These are phyloP conservation scores for Paramecium caudatum DNA, from an alignment of 73 alveolate species.

Conservation along the genomic window DNA sequence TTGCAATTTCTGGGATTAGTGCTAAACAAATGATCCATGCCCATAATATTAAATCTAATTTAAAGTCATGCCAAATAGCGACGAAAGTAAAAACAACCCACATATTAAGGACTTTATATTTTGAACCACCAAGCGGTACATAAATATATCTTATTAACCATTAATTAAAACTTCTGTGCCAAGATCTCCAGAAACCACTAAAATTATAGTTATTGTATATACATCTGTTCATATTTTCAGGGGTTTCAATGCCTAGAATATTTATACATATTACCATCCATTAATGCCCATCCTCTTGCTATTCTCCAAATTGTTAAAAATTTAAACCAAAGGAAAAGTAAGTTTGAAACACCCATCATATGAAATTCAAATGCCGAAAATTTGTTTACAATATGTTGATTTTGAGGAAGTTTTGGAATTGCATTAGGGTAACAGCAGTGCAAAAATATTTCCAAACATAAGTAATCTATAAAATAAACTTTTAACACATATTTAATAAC, in stretches of 20 bases:
- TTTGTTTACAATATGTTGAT: neutral
- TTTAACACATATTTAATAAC: constrained; percentile 50
- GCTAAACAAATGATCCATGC: constrained; percentile 93
- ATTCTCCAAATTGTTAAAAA: constrained; percentile 89
- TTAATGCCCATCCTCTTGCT: constrained; percentile 91
- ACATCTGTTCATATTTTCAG: constrained; percentile 95
- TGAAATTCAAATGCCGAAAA: constrained; percentile 22
- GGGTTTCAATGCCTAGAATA: constrained; percentile 72
- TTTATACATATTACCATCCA: constrained; percentile 82
- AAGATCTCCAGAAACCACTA: constrained; percentile 92
- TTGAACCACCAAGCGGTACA: constrained; percentile 94
- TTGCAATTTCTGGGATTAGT: constrained; percentile 88
- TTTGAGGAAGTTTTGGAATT: neutral
- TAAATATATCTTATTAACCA: constrained; percentile 94
- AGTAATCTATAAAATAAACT: constrained; percentile 24
- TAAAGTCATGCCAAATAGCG: constrained; percentile 94
- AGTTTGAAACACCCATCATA: constrained; percentile 60
- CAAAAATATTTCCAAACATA: constrained; percentile 21
- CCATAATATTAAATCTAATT: constrained; percentile 88
- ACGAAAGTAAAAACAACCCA: constrained; percentile 91
- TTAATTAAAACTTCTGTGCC: constrained; percentile 95
- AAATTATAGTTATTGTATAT: constrained; percentile 87
- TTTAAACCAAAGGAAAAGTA: constrained; percentile 82
- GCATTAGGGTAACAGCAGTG: constrained; percentile 53
- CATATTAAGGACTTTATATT: constrained; percentile 82